These are phyloP conservation scores for Ricinus communis DNA, from an alignment of 345 rosid genomes.

Conservation along the genomic window DNA sequence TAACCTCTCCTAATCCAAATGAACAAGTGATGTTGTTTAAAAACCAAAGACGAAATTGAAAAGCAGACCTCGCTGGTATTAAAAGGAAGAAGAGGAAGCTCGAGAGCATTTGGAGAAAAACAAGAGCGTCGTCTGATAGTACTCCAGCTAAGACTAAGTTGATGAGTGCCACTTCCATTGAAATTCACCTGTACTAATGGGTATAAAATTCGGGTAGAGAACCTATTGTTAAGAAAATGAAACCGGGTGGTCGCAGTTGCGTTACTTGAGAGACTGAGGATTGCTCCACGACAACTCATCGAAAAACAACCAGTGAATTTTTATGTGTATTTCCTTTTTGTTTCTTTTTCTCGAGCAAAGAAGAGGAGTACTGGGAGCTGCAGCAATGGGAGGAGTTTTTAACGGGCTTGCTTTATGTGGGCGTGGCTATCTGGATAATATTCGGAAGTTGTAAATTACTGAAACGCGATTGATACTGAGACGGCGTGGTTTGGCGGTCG, in stretches of 20 bases:
- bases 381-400: too few species aligned
- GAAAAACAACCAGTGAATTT: neutral
- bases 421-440: too few species aligned
- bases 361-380: too few species aligned
- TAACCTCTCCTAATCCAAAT: too few species aligned
- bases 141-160: neutral
- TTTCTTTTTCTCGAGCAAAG: too few species aligned
- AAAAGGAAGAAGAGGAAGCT: slow-evolving; percentile 19
- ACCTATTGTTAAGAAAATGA: neutral
- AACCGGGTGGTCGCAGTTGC: neutral
- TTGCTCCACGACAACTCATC: slow-evolving; percentile 1
- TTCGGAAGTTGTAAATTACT: too few species aligned
- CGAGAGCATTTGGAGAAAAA: slow-evolving; percentile 9
- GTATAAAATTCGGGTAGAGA: neutral
- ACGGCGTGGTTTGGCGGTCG: too few species aligned
- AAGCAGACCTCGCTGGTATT: slow-evolving; percentile 1
- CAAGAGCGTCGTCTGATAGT: neutral
- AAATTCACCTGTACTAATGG: neutral
- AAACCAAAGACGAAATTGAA: neutral
- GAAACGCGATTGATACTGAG: too few species aligned
- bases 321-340: too few species aligned
- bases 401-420: too few species aligned
- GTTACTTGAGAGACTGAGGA: neutral
- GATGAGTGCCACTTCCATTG: slow-evolving; percentile 1
- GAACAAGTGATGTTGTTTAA: neutral